Base-by-base conservation (phyloP, 75 land plant genomes). In the Picea glauca region DNA sequence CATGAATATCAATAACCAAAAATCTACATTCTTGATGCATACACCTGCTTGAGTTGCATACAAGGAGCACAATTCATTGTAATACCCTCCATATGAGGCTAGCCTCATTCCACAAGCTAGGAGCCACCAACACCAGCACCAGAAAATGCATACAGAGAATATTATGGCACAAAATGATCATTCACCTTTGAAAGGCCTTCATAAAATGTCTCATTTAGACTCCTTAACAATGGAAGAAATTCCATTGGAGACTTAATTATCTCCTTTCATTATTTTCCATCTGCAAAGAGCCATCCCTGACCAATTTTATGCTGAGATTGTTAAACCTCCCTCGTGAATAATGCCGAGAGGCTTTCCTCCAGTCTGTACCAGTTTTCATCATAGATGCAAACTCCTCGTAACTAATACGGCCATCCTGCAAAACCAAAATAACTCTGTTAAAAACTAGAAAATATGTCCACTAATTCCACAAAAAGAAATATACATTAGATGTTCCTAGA, bases 321-420 rank as follows among this genome's bases (percentile, higher is more conserved):
- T 88, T 90, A 62, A 85, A 90, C 60, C 90, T 83, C 58, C 87
- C 92, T 61, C 92, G 72, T 13, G 92, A 90, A 54, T 90, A 90
- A 60, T 88, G 90, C 30, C 92, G 81, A 3, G 92, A 90, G 60
- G 90, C 92, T 83, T 90, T 90, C 72, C 92, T 80, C 92, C 92
- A 90, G 82, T 90, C 92, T 12, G 92, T 90, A 2, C 92, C 92
- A 18, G 88, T 88, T 38, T 88, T 91, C 92, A 90, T 90, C 92
- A 90, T 90, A 18, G 82, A 81, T 46, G 85, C 91, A 77, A 90
- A 90, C 58, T 90, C 92, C 56, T 90, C 92, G 67, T 86, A 90
- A 80, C 91, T 90, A 60, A 90, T 88, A n/a, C 79, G 83, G 1
- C 91, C 92, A 82, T 90, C 92, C 91, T 86, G 68, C 56, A 81